These are phyloP conservation scores for Candida ficus DNA, from an alignment of 805 yeast genomes.

Conservation along the genomic window DNA sequence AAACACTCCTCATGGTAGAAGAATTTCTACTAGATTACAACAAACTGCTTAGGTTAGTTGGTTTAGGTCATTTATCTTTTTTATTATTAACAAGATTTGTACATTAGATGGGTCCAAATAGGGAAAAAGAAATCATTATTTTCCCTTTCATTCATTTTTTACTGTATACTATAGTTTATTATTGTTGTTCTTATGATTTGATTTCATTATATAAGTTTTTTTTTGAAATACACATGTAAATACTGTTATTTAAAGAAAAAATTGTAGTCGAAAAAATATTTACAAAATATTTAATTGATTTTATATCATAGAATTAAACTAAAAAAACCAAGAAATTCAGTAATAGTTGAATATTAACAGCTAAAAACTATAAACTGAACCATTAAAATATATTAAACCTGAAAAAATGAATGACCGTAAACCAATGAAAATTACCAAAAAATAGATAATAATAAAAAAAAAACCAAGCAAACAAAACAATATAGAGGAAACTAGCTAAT, in stretches of 20 bases:
- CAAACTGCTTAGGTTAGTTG: slow-evolving; percentile 4
- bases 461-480: not conserved
- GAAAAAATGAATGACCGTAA: slow-evolving; percentile 16
- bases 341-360: too few species aligned
- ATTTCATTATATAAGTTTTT: not conserved
- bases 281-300: not conserved
- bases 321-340: not conserved
- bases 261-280: too few species aligned
- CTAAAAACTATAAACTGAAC: not conserved
- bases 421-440: slow-evolving; percentile 9
- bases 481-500: not conserved
- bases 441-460: not conserved
- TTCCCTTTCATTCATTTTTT: not conserved
- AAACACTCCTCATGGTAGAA: slow-evolving; percentile 94
- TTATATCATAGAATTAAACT: not conserved
- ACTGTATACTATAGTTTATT: not conserved
- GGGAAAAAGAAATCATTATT: too few species aligned
- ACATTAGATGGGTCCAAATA: slow-evolving; percentile 4
- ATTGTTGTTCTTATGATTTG: not conserved
- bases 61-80: too few species aligned
- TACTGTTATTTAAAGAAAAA: too few species aligned
- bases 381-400: slow-evolving; percentile 4
- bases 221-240: not conserved
- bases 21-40: slow-evolving; percentile 69
- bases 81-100: not conserved